Percentiles rank a stretch among this genome's conserved stretches.
Conservation (phyloP, 1,139 yeast genomes). For the Suhomyces bokatorum region DNA sequence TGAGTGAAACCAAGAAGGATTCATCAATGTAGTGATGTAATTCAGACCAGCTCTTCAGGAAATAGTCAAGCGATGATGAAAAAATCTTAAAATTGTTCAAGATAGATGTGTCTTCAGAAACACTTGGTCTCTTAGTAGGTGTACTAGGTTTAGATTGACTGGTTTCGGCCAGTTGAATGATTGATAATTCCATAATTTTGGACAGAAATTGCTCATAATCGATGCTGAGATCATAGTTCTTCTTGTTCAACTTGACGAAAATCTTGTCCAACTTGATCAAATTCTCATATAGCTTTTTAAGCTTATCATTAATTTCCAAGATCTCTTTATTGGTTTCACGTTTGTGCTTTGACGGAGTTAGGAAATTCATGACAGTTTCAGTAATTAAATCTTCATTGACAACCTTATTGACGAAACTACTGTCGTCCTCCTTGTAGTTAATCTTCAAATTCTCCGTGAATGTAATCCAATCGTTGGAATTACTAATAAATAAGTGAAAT, state of each 20-base stretch:
- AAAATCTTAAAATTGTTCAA: slow-evolving; percentile 41
- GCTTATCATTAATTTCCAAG: slow-evolving; percentile 76
- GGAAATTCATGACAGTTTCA: slow-evolving; percentile 89
- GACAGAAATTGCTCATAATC: slow-evolving; percentile 73
- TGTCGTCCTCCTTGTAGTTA: slow-evolving; percentile 28
- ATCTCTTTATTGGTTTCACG: slow-evolving; percentile 77
- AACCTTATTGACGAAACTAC: slow-evolving; percentile 41
- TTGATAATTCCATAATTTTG: slow-evolving; percentile 69
- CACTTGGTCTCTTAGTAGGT: slow-evolving; percentile 10
- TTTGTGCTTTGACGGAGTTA: slow-evolving; percentile 69
- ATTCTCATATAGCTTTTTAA: slow-evolving; percentile 83
- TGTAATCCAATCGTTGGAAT: slow-evolving; percentile 81
- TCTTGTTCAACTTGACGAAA: slow-evolving; percentile 68
- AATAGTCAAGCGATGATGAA: slow-evolving; percentile 52
- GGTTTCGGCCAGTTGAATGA: slow-evolving; percentile 36
- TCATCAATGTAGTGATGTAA: slow-evolving; percentile 68
- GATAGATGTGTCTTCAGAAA: slow-evolving; percentile 16
- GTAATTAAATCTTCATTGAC: slow-evolving; percentile 66
- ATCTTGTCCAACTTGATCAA: slow-evolving; percentile 75
- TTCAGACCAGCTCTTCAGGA: slow-evolving; percentile 41
- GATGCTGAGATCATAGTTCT: slow-evolving; percentile 67
- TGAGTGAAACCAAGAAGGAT: slow-evolving; percentile 76
- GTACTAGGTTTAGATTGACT: slow-evolving; percentile 11
- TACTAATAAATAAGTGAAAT: slow-evolving; percentile 70
- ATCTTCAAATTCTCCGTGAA: slow-evolving; percentile 65